Percentiles rank a stretch among this genome's conserved stretches.
Conservation (phyloP, 495 filamentous ascomycete genomes). For the Sphaerosporella brunnea region DNA sequence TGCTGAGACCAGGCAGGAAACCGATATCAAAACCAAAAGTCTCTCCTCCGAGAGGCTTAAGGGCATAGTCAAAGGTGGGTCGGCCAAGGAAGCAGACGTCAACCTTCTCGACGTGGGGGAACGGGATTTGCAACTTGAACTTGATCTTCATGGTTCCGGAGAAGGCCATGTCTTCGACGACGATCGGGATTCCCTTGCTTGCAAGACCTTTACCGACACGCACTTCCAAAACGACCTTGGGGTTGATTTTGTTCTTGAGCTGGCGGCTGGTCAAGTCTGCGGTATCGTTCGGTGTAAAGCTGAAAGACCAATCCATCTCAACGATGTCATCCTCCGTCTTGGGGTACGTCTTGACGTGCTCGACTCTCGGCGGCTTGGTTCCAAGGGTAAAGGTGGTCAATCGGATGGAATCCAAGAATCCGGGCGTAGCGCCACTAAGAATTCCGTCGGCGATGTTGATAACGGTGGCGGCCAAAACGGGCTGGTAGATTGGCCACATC, state of each 20-base stretch:
- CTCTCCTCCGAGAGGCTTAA: conserved; percentile 93
- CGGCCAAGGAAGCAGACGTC: conserved; percentile 30
- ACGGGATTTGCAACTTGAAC: conserved; percentile 87
- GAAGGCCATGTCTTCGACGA: conserved; percentile 95
- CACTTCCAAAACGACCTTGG: conserved; percentile 87
- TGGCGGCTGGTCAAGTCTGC: conserved; percentile 81
- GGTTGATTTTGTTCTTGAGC: conserved; percentile 85
- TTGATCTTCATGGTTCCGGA: conserved; percentile 89
- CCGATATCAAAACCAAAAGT: conserved; percentile 95
- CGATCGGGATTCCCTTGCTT: conserved; percentile 90
- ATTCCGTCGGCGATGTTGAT: conserved; percentile 91
- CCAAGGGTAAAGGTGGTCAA: conserved; percentile 84
- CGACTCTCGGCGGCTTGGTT: conserved; percentile 84
- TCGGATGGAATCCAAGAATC: conserved; percentile 81
- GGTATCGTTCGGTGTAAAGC: conserved; percentile 89
- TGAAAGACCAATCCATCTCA: conserved; percentile 99
- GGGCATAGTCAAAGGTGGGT: conserved; percentile 79
- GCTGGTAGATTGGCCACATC: conserved; percentile 97
- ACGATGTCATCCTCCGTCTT: conserved; percentile 89
- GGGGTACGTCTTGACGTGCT: conserved; percentile 95
- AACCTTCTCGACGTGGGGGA: conserved; percentile 47
- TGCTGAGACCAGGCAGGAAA: conserved; percentile 85
- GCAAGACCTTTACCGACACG: conserved; percentile 84
- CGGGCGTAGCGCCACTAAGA: conserved; percentile 71
- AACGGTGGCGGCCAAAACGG: conserved; percentile 77